phyloP scores from a whole-genome alignment of 768 basidiomycete genomes.

The Podaxis sp. region DNA sequence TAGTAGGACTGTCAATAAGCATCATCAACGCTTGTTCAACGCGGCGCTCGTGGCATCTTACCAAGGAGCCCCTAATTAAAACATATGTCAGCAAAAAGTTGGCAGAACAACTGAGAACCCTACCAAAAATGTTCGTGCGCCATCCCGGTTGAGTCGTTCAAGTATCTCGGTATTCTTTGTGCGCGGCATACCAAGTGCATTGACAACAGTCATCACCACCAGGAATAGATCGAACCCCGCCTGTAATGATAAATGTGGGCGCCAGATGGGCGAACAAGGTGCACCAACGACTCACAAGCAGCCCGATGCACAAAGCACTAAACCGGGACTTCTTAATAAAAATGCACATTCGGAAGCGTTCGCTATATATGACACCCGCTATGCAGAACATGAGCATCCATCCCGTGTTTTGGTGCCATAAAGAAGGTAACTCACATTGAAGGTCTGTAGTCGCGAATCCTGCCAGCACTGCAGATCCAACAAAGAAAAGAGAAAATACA shows the following conservation, averaged over 20 bases:
- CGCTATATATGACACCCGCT: background rate
- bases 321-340: background rate
- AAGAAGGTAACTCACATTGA: background rate
- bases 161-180: constrained; percentile 7
- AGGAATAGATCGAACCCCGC: constrained; percentile 8
- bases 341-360: background rate
- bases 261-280: no score
- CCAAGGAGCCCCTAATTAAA: constrained; percentile 1
- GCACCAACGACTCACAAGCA: background rate
- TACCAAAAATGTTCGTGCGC: constrained; percentile 8
- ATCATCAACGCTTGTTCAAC: background rate
- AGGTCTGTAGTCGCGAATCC: background rate
- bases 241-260: background rate
- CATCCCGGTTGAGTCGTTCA: constrained; percentile 6
- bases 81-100: background rate
- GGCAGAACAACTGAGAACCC: no score
- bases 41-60: background rate
- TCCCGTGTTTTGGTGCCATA: background rate
- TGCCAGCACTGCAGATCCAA: background rate
- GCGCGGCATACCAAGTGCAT: constrained; percentile 8
- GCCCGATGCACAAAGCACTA: background rate
- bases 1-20: background rate
- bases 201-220: constrained; percentile 1
- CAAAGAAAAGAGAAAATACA: background rate
- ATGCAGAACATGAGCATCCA: background rate